Base-by-base conservation (phyloP, 169 alveolate genomes). In the Plasmodium gallinaceum region DNA sequence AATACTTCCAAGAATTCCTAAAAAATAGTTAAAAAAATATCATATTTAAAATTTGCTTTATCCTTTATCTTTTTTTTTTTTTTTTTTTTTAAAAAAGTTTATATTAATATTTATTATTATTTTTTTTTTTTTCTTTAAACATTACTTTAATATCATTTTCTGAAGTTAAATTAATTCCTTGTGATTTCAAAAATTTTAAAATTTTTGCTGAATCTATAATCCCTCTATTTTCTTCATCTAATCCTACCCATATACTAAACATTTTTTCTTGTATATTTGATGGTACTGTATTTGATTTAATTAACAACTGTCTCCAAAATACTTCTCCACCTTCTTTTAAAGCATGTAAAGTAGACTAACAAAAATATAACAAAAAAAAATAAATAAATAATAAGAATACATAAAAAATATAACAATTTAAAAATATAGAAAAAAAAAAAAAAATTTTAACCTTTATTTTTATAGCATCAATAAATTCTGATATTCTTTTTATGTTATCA, bases 201-300 rank as follows among this genome's bases (percentile, higher is more conserved):
- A 92, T 74, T 80, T 92, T 92, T 20, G 91, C 65, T 5, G 94
- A 54, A 70, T 88, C 76, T 6, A 92, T 92, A 37, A 88, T 62
- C 6, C 95, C 95, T 51, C 86, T 85, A 26, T 92, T 92, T 87
- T 92, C 94, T 62, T 92, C 95, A 69, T 92, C 95, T 45, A 92
- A 61, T 7, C 88, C 88, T 8, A 91, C 85, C 95, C 95, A 92
- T 37, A 92, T 60, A 57, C 83, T 78, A 80, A 92, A 76, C 89
- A 80, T 75, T 61, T 88, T 87, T 20, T 92, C 93, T 58, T 92
- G 92, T 52, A 70, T 88, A 64, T 90, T 80, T 51, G 91, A 60
- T 58, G 94, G 87, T 43, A 80, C 92, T 39, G 93, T 88, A 54
- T 22, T 88, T 64, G 87, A 78, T 92, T 86, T 76, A 32, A 88